phyloP scores from a whole-genome alignment of 1,284 basidiomycete species.

The Moesziomyces aphidis region DNA sequence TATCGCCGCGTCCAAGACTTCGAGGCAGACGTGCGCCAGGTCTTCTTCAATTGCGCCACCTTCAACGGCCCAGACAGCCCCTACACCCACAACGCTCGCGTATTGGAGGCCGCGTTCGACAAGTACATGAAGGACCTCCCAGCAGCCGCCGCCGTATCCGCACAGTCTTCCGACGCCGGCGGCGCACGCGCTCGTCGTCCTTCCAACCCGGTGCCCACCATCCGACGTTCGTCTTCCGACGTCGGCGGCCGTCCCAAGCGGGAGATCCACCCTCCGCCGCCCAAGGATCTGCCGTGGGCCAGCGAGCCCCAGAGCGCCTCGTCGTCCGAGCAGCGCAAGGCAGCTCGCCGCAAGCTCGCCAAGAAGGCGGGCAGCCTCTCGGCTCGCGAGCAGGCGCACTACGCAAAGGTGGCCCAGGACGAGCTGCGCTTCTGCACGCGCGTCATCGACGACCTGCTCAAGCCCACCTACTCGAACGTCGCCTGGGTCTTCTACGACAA shows the following conservation, averaged over 20 bases:
- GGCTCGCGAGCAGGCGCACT: constrained; percentile 71
- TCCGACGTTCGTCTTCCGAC: constrained; percentile 75
- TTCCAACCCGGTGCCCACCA: constrained; percentile 81
- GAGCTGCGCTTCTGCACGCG: constrained; percentile 87
- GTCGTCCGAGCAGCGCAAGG: constrained; percentile 41
- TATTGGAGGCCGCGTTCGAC: constrained; percentile 86
- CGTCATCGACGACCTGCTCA: constrained; percentile 78
- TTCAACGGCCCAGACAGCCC: constrained; percentile 92
- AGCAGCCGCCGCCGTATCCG: constrained; percentile 42
- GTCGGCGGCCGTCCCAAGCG: constrained; percentile 87
- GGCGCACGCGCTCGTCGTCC: constrained; percentile 73
- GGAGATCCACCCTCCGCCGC: constrained; percentile 93
- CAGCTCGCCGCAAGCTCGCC: constrained; percentile 36
- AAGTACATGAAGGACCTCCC: constrained; percentile 74
- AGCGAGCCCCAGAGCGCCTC: constrained; percentile 71
- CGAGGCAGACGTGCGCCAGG: constrained; percentile 68
- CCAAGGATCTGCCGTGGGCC: constrained; percentile 87
- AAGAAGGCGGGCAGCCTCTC: constrained; percentile 52
- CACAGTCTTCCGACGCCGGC: constrained; percentile 63
- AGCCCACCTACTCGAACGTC: constrained; percentile 80
- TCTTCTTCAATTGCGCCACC: constrained; percentile 86
- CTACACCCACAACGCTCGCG: constrained; percentile 81
- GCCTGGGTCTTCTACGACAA: constrained; percentile 92
- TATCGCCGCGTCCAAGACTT: constrained; percentile 55
- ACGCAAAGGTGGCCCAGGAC: constrained; percentile 78